Evolutionary conservation across 1,284 basidiomycete species (phyloP).

Genomic region (Entoloma clypeatum): DNA sequence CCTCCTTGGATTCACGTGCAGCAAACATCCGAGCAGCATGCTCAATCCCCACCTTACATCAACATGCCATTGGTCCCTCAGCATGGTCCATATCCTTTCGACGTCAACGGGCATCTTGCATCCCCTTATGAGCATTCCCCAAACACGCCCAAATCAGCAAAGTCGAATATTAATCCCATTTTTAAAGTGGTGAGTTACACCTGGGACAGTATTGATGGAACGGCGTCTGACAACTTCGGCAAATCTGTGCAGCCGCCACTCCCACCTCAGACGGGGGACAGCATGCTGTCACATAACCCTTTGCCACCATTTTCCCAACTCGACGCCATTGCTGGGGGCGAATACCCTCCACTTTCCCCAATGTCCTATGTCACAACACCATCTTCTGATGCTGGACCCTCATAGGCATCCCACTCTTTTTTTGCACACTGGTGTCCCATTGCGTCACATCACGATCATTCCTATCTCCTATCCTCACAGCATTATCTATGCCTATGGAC

Average conservation of each 20-base stretch:
- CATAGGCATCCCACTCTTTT: conserved; percentile 20
- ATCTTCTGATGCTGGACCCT: conserved; percentile 35
- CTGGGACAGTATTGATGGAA: conserved; percentile 28
- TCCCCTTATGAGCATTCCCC: conserved; percentile 50
- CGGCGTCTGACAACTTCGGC: conserved; percentile 30
- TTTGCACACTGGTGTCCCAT: conserved; percentile 18
- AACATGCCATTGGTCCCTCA: conserved; percentile 34
- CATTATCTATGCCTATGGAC: conserved; percentile 25
- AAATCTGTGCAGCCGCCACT: conserved; percentile 47
- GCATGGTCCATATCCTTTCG: conserved; percentile 36
- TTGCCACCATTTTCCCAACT: conserved; percentile 75
- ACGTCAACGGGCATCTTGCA: conserved; percentile 44
- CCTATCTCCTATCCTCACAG: conserved; percentile 23
- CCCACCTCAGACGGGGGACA: conserved; percentile 41
- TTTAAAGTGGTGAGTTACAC: conserved; percentile 80
- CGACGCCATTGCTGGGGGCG: conserved; percentile 75
- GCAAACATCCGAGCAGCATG: conserved; percentile 39
- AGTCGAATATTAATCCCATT: conserved; percentile 80
- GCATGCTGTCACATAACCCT: conserved; percentile 42
- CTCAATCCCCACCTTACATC: conserved; percentile 40
- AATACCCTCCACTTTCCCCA: conserved; percentile 59
- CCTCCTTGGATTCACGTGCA: conserved; percentile 53
- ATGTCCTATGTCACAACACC: conserved; percentile 62
- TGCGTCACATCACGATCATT: conserved; percentile 14
- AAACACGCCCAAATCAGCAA: conserved; percentile 42